Percentiles rank a stretch among this genome's conserved stretches.
phyloP scores from a whole-genome alignment of 2,329 filamentous ascomycete genomes.

The Fusarium denticulatum region DNA sequence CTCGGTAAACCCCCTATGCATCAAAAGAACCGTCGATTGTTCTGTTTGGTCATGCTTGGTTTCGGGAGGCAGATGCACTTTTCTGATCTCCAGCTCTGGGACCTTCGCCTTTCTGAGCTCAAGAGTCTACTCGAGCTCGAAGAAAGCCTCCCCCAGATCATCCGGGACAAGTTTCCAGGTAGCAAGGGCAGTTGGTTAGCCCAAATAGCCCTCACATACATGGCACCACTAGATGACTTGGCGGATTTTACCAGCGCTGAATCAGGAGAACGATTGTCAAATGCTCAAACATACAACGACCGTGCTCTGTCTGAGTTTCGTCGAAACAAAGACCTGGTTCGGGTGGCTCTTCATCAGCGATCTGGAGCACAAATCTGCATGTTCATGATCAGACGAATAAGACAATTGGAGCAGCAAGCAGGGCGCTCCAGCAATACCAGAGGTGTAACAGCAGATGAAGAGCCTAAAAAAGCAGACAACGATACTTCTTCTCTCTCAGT shows the following conservation, averaged over 20 bases:
- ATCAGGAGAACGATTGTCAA: neutral
- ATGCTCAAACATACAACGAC: neutral
- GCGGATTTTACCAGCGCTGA: neutral
- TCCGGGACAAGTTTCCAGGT: neutral
- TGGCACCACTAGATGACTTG: neutral
- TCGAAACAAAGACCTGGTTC: neutral
- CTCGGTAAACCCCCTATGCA: neutral
- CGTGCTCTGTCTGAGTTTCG: neutral
- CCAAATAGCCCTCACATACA: neutral
- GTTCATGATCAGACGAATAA: neutral
- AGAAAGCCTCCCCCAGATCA: neutral
- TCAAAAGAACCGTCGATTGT: neutral
- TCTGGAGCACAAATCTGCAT: neutral
- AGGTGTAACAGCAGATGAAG: rapidly evolving
- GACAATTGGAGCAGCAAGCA: neutral
- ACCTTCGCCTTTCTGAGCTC: neutral
- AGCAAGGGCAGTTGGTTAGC: neutral
- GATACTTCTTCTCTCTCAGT: rapidly evolving
- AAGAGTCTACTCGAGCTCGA: neutral
- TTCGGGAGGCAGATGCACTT: neutral
- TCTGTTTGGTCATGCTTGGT: neutral
- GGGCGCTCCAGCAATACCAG: neutral
- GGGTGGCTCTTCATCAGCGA: neutral
- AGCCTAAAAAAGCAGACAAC: rapidly evolving
- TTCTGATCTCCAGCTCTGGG: neutral